Conservation (phyloP, 169 alveolate genomes). For the Ichthyophthirius multifiliis region DNA sequence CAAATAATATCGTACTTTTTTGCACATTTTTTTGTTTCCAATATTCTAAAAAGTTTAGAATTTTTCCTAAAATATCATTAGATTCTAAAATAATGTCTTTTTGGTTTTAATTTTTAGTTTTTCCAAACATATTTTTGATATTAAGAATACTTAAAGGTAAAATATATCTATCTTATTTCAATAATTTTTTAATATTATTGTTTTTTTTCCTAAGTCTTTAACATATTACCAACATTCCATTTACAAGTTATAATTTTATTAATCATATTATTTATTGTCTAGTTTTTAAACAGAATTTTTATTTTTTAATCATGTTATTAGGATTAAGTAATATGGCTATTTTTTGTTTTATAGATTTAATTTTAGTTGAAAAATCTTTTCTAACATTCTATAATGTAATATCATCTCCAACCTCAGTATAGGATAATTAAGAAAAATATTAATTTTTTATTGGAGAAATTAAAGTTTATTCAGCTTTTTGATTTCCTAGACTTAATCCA, state of each 20-base stretch:
- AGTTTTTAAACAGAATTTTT: not conserved
- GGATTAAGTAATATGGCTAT: not conserved
- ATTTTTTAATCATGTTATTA: not conserved
- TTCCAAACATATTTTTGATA: not conserved
- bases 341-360: not conserved
- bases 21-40: slow-evolving; percentile 19
- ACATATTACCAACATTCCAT: not conserved
- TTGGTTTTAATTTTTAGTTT: not conserved
- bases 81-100: not conserved
- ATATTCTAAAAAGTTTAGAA: not conserved
- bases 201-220: not conserved
- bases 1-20: slow-evolving; percentile 13
- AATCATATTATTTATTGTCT: not conserved
- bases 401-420: too few species aligned
- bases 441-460: too few species aligned
- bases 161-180: not conserved
- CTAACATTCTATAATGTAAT: too few species aligned
- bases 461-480: too few species aligned
- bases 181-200: not conserved
- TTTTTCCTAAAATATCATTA: not conserved
- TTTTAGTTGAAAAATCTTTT: not conserved
- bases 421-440: too few species aligned
- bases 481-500: too few species aligned
- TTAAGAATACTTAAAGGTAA: not conserved
- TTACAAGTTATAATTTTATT: not conserved